Conservation (phyloP, 1,284 basidiomycete species). For the Apiotrichum mycotoxinovorans region DNA sequence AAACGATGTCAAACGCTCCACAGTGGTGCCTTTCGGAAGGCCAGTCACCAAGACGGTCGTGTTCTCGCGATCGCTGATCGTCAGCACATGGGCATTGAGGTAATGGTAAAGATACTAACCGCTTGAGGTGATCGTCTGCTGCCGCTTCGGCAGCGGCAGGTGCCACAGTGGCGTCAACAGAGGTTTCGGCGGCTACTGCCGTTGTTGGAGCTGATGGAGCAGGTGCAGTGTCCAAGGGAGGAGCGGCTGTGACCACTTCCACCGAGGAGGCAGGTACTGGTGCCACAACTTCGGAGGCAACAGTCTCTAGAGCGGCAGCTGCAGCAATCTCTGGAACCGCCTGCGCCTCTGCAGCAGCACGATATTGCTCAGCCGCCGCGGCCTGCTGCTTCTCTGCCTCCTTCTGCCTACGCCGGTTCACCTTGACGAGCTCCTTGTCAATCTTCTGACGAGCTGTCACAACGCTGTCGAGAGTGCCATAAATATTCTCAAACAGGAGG, state of each 20-base stretch:
- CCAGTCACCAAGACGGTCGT: slow-evolving; percentile 83
- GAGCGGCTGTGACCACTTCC: slow-evolving; percentile 1
- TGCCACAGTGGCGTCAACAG: slow-evolving; percentile 1
- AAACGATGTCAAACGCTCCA: slow-evolving; percentile 65
- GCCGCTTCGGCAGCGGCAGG: not conserved
- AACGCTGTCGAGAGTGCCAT: slow-evolving; percentile 69
- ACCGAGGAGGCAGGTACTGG: slow-evolving; percentile 2
- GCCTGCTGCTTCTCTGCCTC: slow-evolving; percentile 17
- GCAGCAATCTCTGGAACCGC: not conserved
- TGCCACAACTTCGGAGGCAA: not conserved
- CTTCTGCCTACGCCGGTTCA: slow-evolving; percentile 57
- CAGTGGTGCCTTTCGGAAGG: slow-evolving; percentile 59
- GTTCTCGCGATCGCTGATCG: slow-evolving; percentile 85
- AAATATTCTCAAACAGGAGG: slow-evolving; percentile 75
- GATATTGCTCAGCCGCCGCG: slow-evolving; percentile 14
- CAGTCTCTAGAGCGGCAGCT: slow-evolving; percentile 2
- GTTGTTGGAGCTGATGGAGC: not conserved
- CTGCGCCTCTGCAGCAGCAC: slow-evolving; percentile 8
- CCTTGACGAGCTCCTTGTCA: slow-evolving; percentile 61
- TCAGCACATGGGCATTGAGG: no score
- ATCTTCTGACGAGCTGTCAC: slow-evolving; percentile 66
- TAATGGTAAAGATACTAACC: slow-evolving; percentile 19
- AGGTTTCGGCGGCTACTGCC: no score
- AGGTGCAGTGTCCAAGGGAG: not conserved
- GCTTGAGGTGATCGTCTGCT: slow-evolving; percentile 25